Evolutionary conservation across 345 rosid species (phyloP), one percentile per base, ranked within the genome.

Genomic region (Anastatica hierochuntica): DNA sequence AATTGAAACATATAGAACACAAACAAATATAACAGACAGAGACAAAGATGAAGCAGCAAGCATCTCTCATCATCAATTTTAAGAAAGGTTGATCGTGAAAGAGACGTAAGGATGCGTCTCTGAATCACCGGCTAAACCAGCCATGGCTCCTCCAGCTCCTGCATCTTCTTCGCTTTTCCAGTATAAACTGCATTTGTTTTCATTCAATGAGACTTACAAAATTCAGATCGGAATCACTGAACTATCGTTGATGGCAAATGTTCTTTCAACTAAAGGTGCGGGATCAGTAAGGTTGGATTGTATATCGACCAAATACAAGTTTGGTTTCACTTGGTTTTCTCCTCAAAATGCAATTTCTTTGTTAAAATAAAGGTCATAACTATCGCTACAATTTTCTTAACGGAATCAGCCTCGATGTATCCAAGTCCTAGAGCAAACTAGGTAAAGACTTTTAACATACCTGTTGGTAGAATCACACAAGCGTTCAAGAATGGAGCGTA

Each of bases 81-180:
- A 90, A 21, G 67, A 75, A 63, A 92, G 74, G 75, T 83, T 92
- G 80, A 94, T 85, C 3, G 99, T 85, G 88, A 88, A 83, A 56
- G 90, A 88, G 54, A 88, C 95, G 9, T 94, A 94, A 0, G 97
- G 90, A 68, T 92, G 64, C 10, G 81, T 23, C 49, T 85, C 99
- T 0, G 75, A 69, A 14, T 94, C 99, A 7, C 90, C 95, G 24
- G 79, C 97, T 31, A 88, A 67, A 50, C 85, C 95, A 18, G 75
- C 84, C 78, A 88, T 76, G 19, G 76, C 87, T 63, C 80, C 96
- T 73, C 57, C 56, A 21, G 68, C 82, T 70, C 85, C 97, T 2
- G 46, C 75, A 40, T 94, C 99, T 31, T 94, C 97, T 64, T 81
- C 98, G 14, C 84, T 56, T 76, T 85, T 85, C 99, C 99, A 94